These are phyloP conservation scores for Capsicum rhomboideum DNA, from an alignment of 257 asterid genomes.

Conservation along the genomic window DNA sequence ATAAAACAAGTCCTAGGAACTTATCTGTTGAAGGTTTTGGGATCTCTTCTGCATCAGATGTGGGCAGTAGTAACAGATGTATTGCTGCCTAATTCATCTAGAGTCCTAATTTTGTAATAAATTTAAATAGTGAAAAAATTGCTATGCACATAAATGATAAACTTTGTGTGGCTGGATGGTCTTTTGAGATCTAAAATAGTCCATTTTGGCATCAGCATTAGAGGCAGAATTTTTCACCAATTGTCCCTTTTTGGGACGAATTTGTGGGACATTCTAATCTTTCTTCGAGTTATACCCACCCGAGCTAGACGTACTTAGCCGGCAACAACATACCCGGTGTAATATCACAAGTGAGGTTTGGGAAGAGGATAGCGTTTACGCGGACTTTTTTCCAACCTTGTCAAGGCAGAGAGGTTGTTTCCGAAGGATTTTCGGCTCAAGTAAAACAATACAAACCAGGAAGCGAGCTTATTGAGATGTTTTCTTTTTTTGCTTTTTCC, in stretches of 20 bases:
- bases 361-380: too few relatives aligned
- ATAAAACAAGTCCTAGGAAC: background rate
- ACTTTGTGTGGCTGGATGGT: background rate
- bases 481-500: background rate
- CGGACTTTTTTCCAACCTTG: too few relatives aligned
- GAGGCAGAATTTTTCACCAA: background rate
- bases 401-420: too few relatives aligned
- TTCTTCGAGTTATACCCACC: background rate
- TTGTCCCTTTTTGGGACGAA: background rate
- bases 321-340: too few relatives aligned
- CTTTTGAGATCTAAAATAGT: background rate
- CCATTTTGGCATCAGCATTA: background rate
- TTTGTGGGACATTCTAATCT: background rate
- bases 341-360: too few relatives aligned
- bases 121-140: background rate
- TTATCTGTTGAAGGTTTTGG: background rate
- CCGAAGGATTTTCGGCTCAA: background rate
- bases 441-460: background rate
- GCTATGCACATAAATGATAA: background rate
- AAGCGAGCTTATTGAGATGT: background rate
- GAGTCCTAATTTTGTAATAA: background rate
- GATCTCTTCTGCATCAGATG: background rate
- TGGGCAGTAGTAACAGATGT: background rate
- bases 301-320: too few relatives aligned
- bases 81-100: background rate